Conservation (phyloP, 495 filamentous ascomycete species). For the Aspergillus hancockii region DNA sequence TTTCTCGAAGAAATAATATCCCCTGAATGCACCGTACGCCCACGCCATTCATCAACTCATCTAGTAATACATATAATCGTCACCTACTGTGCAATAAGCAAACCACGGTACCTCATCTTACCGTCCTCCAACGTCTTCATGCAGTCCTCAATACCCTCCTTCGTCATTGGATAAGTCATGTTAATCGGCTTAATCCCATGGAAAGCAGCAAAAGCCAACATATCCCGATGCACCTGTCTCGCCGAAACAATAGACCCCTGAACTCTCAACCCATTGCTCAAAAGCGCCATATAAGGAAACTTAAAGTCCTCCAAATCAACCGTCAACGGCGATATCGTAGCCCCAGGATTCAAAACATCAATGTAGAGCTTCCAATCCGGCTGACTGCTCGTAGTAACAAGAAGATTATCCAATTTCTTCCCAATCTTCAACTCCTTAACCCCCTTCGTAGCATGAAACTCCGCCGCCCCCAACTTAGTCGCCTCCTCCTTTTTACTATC, state of each 20-base stretch:
- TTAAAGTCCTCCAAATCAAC: constrained; percentile 49
- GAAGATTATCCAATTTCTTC: constrained; percentile 40
- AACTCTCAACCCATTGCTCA: constrained; percentile 48
- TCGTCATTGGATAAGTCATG: constrained; percentile 57
- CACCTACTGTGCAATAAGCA: constrained; percentile 32
- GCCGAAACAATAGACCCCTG: constrained; percentile 56
- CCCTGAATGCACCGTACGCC: too few relatives aligned
- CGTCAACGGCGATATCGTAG: constrained; percentile 54
- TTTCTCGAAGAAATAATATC: too few relatives aligned
- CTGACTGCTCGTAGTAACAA: constrained; percentile 49
- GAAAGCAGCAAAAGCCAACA: constrained; percentile 58
- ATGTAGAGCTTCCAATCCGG: constrained; percentile 44
- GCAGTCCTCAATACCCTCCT: constrained; percentile 53
- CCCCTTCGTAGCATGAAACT: constrained; percentile 50
- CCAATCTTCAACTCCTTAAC: constrained; percentile 35
- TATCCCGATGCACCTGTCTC: constrained; percentile 49
- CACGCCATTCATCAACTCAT: too few relatives aligned
- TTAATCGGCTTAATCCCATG: constrained; percentile 58
- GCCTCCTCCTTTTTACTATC: constrained; percentile 62
- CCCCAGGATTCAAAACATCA: constrained; percentile 42
- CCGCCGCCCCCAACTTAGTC: constrained; percentile 48
- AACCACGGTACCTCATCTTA: constrained; percentile 61
- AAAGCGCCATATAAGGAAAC: constrained; percentile 54
- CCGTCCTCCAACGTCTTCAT: constrained; percentile 54
- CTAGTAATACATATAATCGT: neutral